Conservation (phyloP, 1,139 yeast species). For the Hansenula anomala region DNA sequence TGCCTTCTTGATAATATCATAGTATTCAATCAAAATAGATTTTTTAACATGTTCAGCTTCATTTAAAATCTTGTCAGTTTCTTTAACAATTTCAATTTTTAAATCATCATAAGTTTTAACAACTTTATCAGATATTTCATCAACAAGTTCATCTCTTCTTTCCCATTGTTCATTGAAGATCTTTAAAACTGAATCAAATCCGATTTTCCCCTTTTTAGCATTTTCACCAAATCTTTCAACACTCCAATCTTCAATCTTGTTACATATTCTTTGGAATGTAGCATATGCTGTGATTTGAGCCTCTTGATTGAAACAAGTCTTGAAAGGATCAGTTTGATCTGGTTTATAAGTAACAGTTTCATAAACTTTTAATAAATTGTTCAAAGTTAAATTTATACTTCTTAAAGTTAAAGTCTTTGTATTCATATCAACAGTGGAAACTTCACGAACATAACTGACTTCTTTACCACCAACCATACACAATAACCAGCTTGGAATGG, state of each 20-base stretch:
- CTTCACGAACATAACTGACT: conserved; percentile 80
- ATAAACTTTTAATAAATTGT: conserved; percentile 68
- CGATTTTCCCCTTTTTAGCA: conserved; percentile 74
- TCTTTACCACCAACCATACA: conserved; percentile 71
- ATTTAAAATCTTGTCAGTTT: conserved; percentile 14
- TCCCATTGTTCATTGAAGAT: conserved; percentile 49
- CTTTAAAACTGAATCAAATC: conserved; percentile 76
- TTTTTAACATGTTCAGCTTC: conserved; percentile 20
- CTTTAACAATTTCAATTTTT: conserved; percentile 17
- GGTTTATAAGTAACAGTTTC: conserved; percentile 84
- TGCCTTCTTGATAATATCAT: conserved; percentile 26
- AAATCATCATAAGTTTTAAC: conserved; percentile 26
- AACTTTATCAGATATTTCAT: conserved; percentile 23
- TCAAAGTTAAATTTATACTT: conserved; percentile 84
- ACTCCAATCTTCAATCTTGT: conserved; percentile 88
- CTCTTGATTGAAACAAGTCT: conserved; percentile 69
- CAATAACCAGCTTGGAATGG: conserved; percentile 80
- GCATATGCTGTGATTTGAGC: conserved; percentile 91
- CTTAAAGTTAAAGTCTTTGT: conserved; percentile 67
- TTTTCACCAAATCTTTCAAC: conserved; percentile 85
- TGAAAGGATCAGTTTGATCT: conserved; percentile 44
- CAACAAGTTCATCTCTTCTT: conserved; percentile 30
- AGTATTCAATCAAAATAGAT: conserved; percentile 24
- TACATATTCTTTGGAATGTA: conserved; percentile 62
- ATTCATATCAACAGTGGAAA: conserved; percentile 74